Evolutionary conservation across 1,139 yeast genomes (phyloP), one percentile per base, ranked within the genome.

Genomic region (Lodderomyces elongisporus): DNA sequence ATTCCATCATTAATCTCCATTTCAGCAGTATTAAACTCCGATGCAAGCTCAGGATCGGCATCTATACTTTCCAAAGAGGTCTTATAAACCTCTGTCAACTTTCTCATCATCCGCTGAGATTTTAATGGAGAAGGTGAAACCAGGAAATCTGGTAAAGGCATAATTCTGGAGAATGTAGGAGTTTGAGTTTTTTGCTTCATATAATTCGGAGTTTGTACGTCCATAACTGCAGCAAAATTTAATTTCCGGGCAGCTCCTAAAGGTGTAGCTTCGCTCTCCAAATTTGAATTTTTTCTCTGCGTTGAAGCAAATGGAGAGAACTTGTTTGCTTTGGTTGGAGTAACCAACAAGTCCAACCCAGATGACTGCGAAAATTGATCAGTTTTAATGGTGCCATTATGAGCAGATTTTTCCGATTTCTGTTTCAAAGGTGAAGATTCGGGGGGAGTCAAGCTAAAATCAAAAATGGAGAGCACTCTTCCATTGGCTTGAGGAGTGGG

Each of bases 401-500:
- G n/a, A n/a, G n/a, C n/a, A n/a, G 14, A 16, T 9, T 7, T 14
- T 17, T 16, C 29, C 29, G 35, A 37, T 32, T 35, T 35, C 29
- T 33, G 39, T 50, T 16, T 60, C 36, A 65, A 47, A 1, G 74
- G 74, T 0, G 71, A 63, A 3, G 72, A 64, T 27, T 65, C 69
- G 3, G 74, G 73, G 1, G 77, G 74, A 1, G 73, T 62, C 38
- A 67, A 36, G 28, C 54, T 52, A 28, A 72, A 58, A 42, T 81
- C 88, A 46, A 82, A 79, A 9, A 82, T 64, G 8, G 88, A 79
- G 28, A 80, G 49, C 0, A 81, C 84, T 27, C 77, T 68, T 0
- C 91, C 91, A 39, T 78, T 69, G 7, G 82, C 67, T 43, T 81
- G 89, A 0, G 91, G 91, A 0, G 91, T 82, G 0, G 91, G 91